Base-by-base conservation (phyloP, 805 yeast species). In the Saturnispora serradocipensis region DNA sequence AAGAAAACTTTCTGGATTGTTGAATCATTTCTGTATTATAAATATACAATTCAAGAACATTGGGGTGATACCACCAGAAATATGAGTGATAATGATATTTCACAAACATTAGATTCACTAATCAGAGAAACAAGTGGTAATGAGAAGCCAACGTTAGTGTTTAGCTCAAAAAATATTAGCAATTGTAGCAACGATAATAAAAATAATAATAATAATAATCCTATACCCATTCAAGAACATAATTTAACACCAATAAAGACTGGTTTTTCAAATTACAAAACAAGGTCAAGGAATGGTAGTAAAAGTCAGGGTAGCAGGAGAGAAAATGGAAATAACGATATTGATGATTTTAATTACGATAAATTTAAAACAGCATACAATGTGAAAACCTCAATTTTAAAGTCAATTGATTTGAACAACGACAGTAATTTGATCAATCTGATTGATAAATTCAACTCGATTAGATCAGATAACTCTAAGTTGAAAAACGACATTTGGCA, bases 401-500 rank as follows among this genome's bases (percentile, higher is more conserved):
- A 46, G 22, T 22, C 48, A 27, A 49, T 57, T 15, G 45, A 61
- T 22, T 45, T 58, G 6, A 64, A 61, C 22, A 62, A 59, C 32
- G 53, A 56, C 20, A 15, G 45, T 3, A 56, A 54, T 4, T 39
- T 64, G n/a, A 54, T 49, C 27, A 52, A 53, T 11, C 45, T 65
- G 6, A 49, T 63, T 8, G 65, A 63, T 46, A 62, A 58, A 36
- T 46, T 66, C 24, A 25, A 54, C 5, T 36, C 42, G 3, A 53
- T 60, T 2, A 42, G 64, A 24, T 10, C 25, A 4, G 58, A 60
- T 25, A 66, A 62, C 44, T 50, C 51, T 30, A 27, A 42, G 25
- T 46, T 65, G 16, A 66, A 64, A 39, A 46, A 51, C 6, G 59
- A 57, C 9, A 61, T 66, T 4, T 66, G 69, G 69, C 25, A 48